Evolutionary conservation across 2,329 filamentous ascomycete genomes (phyloP).

Genomic region (Diaporthe citri): DNA sequence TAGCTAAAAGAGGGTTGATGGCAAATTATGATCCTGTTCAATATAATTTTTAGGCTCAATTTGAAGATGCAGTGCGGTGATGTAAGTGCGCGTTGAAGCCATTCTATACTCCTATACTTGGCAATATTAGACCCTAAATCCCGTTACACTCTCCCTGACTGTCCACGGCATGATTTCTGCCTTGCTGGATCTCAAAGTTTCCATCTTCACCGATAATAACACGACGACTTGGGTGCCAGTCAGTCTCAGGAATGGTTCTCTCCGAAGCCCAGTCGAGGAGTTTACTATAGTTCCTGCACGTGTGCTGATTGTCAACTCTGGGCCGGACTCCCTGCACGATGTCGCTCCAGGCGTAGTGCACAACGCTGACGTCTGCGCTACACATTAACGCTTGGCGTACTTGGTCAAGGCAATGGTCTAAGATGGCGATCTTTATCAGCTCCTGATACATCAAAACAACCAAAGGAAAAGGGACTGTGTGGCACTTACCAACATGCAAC

Average conservation of each 20-base stretch:
- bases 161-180: neutral
- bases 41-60: neutral
- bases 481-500: neutral
- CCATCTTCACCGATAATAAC: neutral
- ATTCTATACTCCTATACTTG: neutral
- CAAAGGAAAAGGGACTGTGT: neutral
- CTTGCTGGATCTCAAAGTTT: neutral
- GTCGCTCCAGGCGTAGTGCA: neutral
- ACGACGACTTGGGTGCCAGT: neutral
- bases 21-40: neutral
- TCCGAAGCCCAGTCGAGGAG: neutral
- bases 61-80: neutral
- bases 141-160: neutral
- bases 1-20: neutral
- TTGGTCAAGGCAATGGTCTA: neutral
- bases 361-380: neutral
- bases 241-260: neutral
- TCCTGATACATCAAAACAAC: neutral
- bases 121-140: neutral
- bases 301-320: constrained; percentile 4
- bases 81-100: neutral
- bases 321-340: neutral
- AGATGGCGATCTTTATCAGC: neutral
- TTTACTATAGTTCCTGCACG: neutral
- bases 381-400: neutral